A percentile compares a stretch with the other conserved stretches of the same genome.
These are phyloP conservation scores for Vigna reflexopilosa DNA, from an alignment of 306 rosid species.

Conservation along the genomic window DNA sequence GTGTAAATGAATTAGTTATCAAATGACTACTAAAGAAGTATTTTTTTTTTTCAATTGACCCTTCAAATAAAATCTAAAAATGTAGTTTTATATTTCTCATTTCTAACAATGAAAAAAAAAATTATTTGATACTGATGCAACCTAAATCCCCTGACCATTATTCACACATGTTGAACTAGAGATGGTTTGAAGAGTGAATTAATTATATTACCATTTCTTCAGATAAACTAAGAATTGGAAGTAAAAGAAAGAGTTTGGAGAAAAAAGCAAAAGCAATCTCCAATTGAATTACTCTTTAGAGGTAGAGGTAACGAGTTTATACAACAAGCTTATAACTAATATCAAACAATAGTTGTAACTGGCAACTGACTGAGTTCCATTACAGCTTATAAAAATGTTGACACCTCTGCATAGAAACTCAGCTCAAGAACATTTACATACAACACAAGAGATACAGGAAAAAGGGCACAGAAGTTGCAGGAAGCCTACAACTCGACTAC, in stretches of 20 bases:
- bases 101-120: too few relatives aligned
- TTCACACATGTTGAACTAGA: background rate
- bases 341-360: background rate
- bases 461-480: background rate
- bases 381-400: background rate
- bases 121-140: too few relatives aligned
- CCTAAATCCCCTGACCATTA: too few relatives aligned
- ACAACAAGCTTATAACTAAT: background rate
- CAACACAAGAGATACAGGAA: conserved; percentile 16
- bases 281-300: background rate
- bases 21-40: too few relatives aligned
- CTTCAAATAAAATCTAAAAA: too few relatives aligned
- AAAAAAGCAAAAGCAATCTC: background rate
- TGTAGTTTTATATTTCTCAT: too few relatives aligned
- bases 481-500: conserved; percentile 11
- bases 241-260: background rate
- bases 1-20: too few relatives aligned
- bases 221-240: background rate
- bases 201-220: background rate
- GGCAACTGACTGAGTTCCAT: background rate
- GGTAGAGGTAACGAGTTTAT: background rate
- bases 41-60: too few relatives aligned
- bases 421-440: conserved; percentile 26
- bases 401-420: conserved; percentile 7
- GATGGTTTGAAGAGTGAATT: background rate